These are phyloP conservation scores for Rubroboletus pulcherrimus DNA, from an alignment of 768 basidiomycete genomes.

Conservation along the genomic window DNA sequence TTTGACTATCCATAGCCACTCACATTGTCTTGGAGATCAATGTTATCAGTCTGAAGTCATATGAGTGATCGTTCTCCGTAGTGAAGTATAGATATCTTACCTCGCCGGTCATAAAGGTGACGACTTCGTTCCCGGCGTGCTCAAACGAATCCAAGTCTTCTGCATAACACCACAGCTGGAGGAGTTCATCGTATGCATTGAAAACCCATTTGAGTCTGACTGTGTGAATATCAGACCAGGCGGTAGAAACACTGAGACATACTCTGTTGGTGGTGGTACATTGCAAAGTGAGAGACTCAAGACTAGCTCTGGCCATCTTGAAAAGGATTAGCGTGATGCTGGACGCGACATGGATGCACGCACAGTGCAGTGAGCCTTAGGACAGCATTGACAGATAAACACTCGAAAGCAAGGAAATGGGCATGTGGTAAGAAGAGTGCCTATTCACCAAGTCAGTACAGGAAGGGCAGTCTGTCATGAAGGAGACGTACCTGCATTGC, in stretches of 20 bases:
- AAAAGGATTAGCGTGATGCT: conserved; percentile 6
- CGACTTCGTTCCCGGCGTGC: conserved; percentile 57
- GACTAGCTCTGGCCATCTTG: conserved; percentile 70
- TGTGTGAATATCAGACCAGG: background rate
- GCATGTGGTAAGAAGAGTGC: conserved; percentile 59
- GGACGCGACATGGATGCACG: conserved; percentile 26
- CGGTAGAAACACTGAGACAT: conserved; percentile 22
- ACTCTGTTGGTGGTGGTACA: conserved; percentile 67
- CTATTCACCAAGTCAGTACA: conserved; percentile 31
- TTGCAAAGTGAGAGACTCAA: conserved; percentile 66
- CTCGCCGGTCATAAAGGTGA: conserved; percentile 51
- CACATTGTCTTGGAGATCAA: conserved; percentile 65
- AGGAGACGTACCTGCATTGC: conserved; percentile 51
- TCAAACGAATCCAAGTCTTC: conserved; percentile 66
- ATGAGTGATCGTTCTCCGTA: background rate
- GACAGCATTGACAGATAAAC: conserved; percentile 51
- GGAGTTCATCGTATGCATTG: conserved; percentile 59
- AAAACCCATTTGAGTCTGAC: conserved; percentile 55
- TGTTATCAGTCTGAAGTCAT: conserved; percentile 27
- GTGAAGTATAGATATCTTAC: conserved; percentile 37
- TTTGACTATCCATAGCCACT: conserved; percentile 18
- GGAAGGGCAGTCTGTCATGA: background rate
- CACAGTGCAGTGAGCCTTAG: conserved; percentile 65
- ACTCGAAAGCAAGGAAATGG: conserved; percentile 71
- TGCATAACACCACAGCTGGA: conserved; percentile 61